A percentile compares a stretch with the other conserved stretches of the same genome.
Conservation (phyloP, 768 basidiomycete species). For the Termitomyces sp. region DNA sequence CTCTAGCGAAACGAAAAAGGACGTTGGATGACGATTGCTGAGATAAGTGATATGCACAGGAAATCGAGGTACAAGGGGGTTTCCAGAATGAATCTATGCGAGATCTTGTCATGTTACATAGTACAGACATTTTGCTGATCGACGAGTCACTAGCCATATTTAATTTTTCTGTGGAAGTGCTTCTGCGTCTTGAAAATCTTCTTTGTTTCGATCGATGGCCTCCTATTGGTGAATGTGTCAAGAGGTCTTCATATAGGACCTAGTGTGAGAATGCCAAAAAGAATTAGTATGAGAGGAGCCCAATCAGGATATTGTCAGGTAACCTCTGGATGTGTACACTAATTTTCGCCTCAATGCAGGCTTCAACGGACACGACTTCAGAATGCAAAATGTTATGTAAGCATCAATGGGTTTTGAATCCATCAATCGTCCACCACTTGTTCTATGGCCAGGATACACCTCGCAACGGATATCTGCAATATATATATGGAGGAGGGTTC, state of each 20-base stretch:
- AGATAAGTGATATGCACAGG: neutral
- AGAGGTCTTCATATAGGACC: neutral
- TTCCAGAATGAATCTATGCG: neutral
- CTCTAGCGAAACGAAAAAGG: slow-evolving; percentile 7
- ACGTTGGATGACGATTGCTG: neutral
- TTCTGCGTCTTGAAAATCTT: neutral
- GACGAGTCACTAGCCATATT: neutral
- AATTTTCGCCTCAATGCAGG: no score
- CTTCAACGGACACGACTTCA: no score
- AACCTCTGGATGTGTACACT: neutral
- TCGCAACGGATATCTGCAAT: neutral
- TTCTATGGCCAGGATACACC: neutral
- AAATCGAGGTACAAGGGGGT: neutral
- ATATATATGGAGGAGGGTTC: neutral
- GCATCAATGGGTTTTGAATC: neutral
- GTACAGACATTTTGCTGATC: neutral
- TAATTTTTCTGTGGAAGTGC: neutral
- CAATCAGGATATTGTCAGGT: neutral
- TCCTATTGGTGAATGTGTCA: neutral
- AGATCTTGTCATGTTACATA: neutral
- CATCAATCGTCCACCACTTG: slow-evolving; percentile 1
- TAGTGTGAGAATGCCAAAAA: neutral
- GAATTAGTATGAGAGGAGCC: no score
- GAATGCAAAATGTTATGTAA: no score
- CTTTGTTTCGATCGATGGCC: neutral